A percentile compares a stretch with the other conserved stretches of the same genome.
Evolutionary conservation across 2,329 filamentous ascomycete genomes (phyloP).

Genomic region (Colletotrichum spinosum): DNA sequence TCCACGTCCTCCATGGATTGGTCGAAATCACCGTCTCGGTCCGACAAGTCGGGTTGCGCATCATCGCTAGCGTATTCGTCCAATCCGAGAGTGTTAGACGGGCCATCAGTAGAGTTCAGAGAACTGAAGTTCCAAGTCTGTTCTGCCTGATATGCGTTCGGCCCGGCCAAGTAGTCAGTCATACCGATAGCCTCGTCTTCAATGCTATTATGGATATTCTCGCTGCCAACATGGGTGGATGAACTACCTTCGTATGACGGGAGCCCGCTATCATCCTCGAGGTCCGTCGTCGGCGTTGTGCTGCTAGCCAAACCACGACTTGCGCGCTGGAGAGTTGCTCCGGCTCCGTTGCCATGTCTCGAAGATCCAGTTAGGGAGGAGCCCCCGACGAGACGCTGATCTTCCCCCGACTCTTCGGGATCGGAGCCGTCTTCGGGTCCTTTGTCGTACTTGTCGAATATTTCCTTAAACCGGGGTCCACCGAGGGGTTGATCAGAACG

Average conservation of each 20-base stretch:
- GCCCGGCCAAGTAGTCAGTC: constrained; percentile 47
- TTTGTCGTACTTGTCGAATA: constrained; percentile 73
- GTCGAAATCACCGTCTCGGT: constrained; percentile 44
- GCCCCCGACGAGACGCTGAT: constrained; percentile 83
- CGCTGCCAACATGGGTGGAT: constrained; percentile 38
- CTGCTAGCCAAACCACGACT: constrained; percentile 68
- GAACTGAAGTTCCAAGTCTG: constrained; percentile 61
- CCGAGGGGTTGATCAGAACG: constrained; percentile 83
- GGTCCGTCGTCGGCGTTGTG: constrained; percentile 44
- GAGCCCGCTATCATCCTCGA: constrained; percentile 45
- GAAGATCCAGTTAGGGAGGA: constrained; percentile 91
- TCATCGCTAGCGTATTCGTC: constrained; percentile 57
- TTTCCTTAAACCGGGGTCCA: constrained; percentile 77
- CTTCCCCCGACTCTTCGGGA: constrained; percentile 76
- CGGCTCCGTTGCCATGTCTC: constrained; percentile 85
- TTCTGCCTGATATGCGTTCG: constrained; percentile 46
- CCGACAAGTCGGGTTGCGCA: constrained; percentile 55
- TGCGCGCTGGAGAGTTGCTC: constrained; percentile 77
- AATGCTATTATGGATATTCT: constrained; percentile 54
- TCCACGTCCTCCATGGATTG: constrained; percentile 33
- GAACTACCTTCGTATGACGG: constrained; percentile 46
- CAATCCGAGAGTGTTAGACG: constrained; percentile 44
- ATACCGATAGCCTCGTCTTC: constrained; percentile 62
- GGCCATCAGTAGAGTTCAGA: constrained; percentile 46
- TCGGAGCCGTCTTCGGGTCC: constrained; percentile 49